Evolutionary conservation across 2,329 filamentous ascomycete genomes (phyloP).

Genomic region (Apiospora hydei): DNA sequence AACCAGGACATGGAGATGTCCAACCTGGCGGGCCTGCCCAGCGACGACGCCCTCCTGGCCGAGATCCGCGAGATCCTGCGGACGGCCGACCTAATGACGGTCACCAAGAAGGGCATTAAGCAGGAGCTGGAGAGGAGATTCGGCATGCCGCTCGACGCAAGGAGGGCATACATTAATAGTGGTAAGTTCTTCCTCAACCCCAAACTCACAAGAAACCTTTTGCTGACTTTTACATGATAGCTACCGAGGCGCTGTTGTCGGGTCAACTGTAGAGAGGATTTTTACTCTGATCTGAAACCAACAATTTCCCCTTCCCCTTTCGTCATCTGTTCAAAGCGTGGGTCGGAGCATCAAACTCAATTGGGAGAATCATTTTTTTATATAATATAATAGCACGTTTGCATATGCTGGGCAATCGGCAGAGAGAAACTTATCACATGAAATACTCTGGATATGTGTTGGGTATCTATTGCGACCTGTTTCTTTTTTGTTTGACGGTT

Average conservation of each 20-base stretch:
- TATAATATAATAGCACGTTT: conserved; percentile 24
- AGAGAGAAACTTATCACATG: conserved; percentile 3
- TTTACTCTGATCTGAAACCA: not conserved
- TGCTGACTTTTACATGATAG: conserved; percentile 47
- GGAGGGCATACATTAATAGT: conserved; percentile 92
- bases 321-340: conserved; percentile 7
- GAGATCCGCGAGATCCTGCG: conserved; percentile 95
- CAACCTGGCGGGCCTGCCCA: conserved; percentile 78
- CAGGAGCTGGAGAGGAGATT: conserved; percentile 90
- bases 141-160: conserved; percentile 82
- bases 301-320: conserved; percentile 7
- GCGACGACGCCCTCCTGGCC: conserved; percentile 86
- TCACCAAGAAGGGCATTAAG: conserved; percentile 99
- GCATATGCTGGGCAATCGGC: conserved; percentile 23
- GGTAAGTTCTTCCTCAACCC: conserved; percentile 63
- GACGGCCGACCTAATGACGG: conserved; percentile 93
- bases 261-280: conserved; percentile 69
- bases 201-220: conserved; percentile 32
- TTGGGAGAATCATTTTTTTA: conserved; percentile 3
- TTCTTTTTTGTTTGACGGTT: not conserved
- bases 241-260: conserved; percentile 80
- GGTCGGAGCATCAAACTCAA: conserved; percentile 20
- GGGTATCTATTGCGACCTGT: not conserved
- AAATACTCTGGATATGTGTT: not conserved
- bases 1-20: conserved; percentile 77